A percentile compares a stretch with the other conserved stretches of the same genome.
Conservation (phyloP, 2,329 filamentous ascomycete species). For the Coniochaeta sp. region DNA sequence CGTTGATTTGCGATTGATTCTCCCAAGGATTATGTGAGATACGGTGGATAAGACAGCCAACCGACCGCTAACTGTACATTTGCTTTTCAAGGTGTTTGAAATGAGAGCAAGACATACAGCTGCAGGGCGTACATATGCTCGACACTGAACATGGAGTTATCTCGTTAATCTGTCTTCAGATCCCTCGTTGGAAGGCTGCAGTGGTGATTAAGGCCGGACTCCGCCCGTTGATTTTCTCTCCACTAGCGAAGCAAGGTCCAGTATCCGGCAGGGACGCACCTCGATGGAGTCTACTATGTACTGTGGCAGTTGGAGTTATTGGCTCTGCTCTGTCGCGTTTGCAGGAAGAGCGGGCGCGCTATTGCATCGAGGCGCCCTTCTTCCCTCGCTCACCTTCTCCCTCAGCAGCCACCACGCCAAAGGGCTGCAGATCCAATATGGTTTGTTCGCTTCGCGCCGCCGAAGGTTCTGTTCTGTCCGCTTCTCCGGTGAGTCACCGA, state of each 20-base stretch:
- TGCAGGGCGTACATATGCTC: neutral
- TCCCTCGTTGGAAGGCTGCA: neutral
- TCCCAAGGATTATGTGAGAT: neutral
- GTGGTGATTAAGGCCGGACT: neutral
- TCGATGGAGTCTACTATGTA: neutral
- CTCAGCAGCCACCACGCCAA: neutral
- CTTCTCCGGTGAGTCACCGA: neutral
- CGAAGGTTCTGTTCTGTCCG: neutral
- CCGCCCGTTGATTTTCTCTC: neutral
- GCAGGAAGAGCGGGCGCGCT: neutral
- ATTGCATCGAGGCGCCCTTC: neutral
- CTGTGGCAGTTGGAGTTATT: neutral
- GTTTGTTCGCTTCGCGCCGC: neutral
- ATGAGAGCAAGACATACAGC: neutral
- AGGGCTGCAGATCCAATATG: neutral
- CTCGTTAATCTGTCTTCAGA: neutral
- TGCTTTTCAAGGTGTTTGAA: neutral
- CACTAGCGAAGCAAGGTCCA: neutral
- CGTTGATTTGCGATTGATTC: too few species aligned
- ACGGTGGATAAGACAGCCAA: neutral
- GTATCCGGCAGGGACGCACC: neutral
- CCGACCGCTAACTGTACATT: neutral
- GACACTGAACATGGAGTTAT: neutral
- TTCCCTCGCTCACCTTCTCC: neutral
- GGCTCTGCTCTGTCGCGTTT: neutral